Conservation (phyloP, 805 yeast species). For the Phaffomyces antillensis region DNA sequence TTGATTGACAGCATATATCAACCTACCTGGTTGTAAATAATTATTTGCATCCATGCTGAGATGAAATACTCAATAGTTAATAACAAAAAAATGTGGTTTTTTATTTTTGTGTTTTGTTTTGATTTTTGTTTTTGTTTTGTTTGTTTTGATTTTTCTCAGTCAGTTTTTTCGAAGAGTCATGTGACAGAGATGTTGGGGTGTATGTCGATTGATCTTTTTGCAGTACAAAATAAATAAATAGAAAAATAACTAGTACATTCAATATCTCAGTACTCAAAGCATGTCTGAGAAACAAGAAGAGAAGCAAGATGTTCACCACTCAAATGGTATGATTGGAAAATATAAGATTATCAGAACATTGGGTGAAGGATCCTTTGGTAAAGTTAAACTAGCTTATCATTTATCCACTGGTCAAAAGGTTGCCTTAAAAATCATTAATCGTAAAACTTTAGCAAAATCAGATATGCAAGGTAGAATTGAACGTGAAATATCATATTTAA, state of each 20-base stretch:
- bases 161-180: neutral
- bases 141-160: conserved; percentile 3
- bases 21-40: conserved; percentile 30
- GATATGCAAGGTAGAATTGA: conserved; percentile 98
- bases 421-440: conserved; percentile 86
- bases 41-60: conserved; percentile 29
- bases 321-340: conserved; percentile 65
- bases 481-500: conserved; percentile 83
- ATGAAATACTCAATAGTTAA: neutral
- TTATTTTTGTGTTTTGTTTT: neutral
- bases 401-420: conserved; percentile 86
- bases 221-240: too few species aligned
- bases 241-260: too few species aligned
- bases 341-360: conserved; percentile 88
- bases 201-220: neutral
- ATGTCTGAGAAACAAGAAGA: conserved; percentile 21
- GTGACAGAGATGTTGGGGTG: conserved; percentile 1
- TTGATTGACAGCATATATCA: conserved; percentile 44
- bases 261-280: neutral
- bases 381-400: conserved; percentile 88
- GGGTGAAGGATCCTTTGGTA: conserved; percentile 96
- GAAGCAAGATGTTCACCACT: conserved; percentile 20
- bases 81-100: neutral
- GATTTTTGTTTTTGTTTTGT: neutral
- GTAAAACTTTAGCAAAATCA: conserved; percentile 85